A percentile compares a stretch with the other conserved stretches of the same genome.
Evolutionary conservation across 768 basidiomycete species (phyloP).

Genomic region (Leccinum truebloodii): DNA sequence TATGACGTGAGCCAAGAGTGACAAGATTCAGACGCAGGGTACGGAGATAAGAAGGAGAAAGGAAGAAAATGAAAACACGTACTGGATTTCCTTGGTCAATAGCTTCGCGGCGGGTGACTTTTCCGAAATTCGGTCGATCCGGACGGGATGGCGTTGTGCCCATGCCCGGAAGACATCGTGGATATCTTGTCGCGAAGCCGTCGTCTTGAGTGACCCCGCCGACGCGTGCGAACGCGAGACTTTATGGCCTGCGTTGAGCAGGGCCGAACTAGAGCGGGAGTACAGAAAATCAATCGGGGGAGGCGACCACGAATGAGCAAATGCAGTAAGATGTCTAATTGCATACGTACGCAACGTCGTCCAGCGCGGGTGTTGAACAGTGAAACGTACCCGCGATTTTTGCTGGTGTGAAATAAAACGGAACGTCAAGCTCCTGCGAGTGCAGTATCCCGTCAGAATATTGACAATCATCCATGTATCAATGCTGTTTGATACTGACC

Average conservation of each 20-base stretch:
- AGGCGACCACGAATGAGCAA: background rate
- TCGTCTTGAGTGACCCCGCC: conserved; percentile 89
- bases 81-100: conserved; percentile 71
- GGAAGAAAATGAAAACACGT: conserved; percentile 22
- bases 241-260: conserved; percentile 81
- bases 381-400: conserved; percentile 83
- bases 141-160: conserved; percentile 80
- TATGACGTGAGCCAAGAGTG: background rate
- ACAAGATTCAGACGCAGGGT: background rate
- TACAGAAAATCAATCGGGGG: background rate
- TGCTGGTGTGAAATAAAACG: conserved; percentile 88
- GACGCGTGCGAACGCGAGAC: conserved; percentile 91
- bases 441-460: background rate
- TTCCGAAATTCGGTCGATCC: conserved; percentile 77
- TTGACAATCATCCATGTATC: background rate
- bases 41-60: background rate
- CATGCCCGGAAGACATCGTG: conserved; percentile 87
- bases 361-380: conserved; percentile 71
- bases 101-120: conserved; percentile 70
- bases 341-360: conserved; percentile 67
- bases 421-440: conserved; percentile 66
- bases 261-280: conserved; percentile 63
- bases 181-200: conserved; percentile 67
- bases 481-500: conserved; percentile 44
- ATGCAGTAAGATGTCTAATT: background rate